Evolutionary conservation across 768 basidiomycete species (phyloP), one percentile per base, ranked within the genome.

Genomic region (Russula earlei): DNA sequence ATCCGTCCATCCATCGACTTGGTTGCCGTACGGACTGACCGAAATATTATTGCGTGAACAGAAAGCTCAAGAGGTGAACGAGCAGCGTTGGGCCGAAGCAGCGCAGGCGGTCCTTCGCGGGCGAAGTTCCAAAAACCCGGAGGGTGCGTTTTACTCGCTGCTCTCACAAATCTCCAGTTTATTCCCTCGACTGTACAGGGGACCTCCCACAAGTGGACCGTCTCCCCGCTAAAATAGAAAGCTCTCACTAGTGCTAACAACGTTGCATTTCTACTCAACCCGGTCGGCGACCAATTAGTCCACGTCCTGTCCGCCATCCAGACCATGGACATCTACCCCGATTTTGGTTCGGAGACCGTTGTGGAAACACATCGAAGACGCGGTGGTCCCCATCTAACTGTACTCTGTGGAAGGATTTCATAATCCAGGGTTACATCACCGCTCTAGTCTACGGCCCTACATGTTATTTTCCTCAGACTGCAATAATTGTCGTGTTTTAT

Each of bases 41-140:
- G n/a, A 29, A 19, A 1, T 36, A 15, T 31, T 38, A 8, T 15
- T 49, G 4, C 4, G 12, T 29, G 15, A 44, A 44, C 42, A 58
- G 57, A 58, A 58, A 49, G 57, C 54, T 14, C 47, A 58, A 38
- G 57, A 58, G 37, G 52, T 20, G n/a, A 49, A 58, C 10, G 57
- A 58, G 37, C 57, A 58, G 41, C 57, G 52, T 14, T 58, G 52
- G 57, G 52, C 57, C 37, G 46, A 58, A 29, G 57, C 57, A 7
- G 57, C 57, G 9, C 57, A 58, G 31, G 57, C 57, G 36, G 47
- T 58, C 12, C 33, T 58, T 27, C 52, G 27, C 8, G 52, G 47
- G 17, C 51, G 52, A 38, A 36, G 25, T 36, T 47, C 57, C 20
- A 48, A 48, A 29, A 29, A 19, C 24, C 9, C 17, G 38, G 54